Evolutionary conservation across 192 early-diverging fungal genomes (phyloP), one percentile per base, ranked within the genome.

Genomic region (Coemansia sp.): DNA sequence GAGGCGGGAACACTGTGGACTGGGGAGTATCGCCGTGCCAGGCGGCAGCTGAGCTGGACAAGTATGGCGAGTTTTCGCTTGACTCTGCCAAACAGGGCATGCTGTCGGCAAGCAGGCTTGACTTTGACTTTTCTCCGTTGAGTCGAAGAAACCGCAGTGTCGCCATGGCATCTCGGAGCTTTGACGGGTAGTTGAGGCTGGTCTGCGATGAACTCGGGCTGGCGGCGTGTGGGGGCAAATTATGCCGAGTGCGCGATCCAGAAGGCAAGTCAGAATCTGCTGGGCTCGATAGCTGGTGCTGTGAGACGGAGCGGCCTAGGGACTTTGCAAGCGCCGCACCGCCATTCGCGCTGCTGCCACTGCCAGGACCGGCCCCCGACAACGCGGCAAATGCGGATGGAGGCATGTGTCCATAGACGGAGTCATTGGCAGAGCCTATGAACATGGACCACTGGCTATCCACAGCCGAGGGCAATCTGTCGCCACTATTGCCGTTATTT

Each of bases 161-260:
- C 38, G 79, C 79, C 79, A 82, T 82, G 1, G 79, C 79, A 40
- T 82, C 79, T 70, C 79, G 79, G 44, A 82, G 70, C 62, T 82
- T 82, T 13, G 79, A 82, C 47, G 79, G 79, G 52, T 82, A 82
- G 59, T 64, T 70, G 10, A 73, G 70, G 22, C 69, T 82, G 9
- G 79, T 68, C 15, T 82, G 79, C 39, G 79, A 82, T 11, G 79
- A 75, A 49, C 66, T 72, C 7, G 79, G 79, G 39, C 79, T 82
- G 56, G 66, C 55, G 9, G 63, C 52, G 15, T 64, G 59, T 3
- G 61, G 58, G 15, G 65, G 56, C 32, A 66, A 41, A 29, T 44
- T 62, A 13, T 59, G 73, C 13, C 73, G 73, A 44, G 56, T 41
- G 15, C 52, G 59, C 35, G 58, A 34, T 11, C 59, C 32, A 16